Evolutionary conservation across 2,329 filamentous ascomycete species (phyloP), one percentile per base, ranked within the genome.

Genomic region (Trichoderma atroviride): DNA sequence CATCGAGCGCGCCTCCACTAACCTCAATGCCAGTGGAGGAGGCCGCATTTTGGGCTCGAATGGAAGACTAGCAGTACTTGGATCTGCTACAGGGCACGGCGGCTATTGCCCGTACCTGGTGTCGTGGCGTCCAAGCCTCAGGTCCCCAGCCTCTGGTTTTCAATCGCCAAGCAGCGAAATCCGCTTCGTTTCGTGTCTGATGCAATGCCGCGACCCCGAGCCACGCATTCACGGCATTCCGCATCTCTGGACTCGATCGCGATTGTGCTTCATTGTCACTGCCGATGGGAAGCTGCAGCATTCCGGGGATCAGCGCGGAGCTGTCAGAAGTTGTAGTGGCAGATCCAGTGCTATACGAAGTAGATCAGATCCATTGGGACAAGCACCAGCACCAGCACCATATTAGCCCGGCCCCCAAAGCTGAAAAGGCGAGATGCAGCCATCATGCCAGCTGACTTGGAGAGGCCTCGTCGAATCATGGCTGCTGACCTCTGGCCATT

Each of bases 181-280:
- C 22, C 16, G 27, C 13, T 14, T 27, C 53, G 27, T 13, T 14
- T 27, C 53, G 27, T 13, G 24, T 4, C 22, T 55, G 52, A 29
- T 27, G 52, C 52, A 55, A 19, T 29, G 50, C 50, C n/a, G 50
- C 52, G 27, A 19, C 27, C 9, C 29, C 7, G 53, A 33, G 19
- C 29, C 53, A 58, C 55, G 35, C 31, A 22, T 58, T 58, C 55
- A 58, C 55, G 55, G 55, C 53, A 56, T 56, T 56, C 53, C 53
- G 53, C 47, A 22, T 50, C 43, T 1, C 37, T 43, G 37, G 37
- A 19, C 3, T 43, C 2, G 16, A 43, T 43, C 19, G 40, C n/a
- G 40, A 43, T 43, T 43, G 40, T n/a, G 40, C 19, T 50, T 24
- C 4, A 13, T 27, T 16, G 22, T 29, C 13, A 7, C 24, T 2